phyloP scores from a whole-genome alignment of 768 basidiomycete species.

The Macrocybe gigantea region DNA sequence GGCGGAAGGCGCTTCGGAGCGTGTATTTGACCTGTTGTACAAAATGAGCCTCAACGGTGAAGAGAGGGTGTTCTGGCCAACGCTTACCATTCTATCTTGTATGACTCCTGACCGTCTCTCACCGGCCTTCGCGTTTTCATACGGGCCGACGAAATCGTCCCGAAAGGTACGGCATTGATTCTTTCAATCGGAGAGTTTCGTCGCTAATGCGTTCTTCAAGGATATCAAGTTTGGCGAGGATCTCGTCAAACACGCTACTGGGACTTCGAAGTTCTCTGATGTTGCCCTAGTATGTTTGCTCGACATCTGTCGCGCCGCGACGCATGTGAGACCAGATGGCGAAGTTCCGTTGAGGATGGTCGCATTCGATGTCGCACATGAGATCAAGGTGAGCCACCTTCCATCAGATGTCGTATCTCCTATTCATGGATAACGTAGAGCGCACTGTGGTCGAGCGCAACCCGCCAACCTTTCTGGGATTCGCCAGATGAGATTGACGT shows the following conservation, averaged over 20 bases:
- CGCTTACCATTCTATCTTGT: conserved; percentile 67
- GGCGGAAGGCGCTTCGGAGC: conserved; percentile 79
- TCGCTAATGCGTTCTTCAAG: conserved; percentile 18
- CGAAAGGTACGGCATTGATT: conserved; percentile 27
- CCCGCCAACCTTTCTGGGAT: conserved; percentile 69
- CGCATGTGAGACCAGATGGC: conserved; percentile 38
- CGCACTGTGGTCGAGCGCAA: conserved; percentile 23
- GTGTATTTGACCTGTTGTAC: conserved; percentile 78
- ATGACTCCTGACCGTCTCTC: conserved; percentile 70
- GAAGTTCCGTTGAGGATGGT: conserved; percentile 62
- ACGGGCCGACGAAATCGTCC: conserved; percentile 22
- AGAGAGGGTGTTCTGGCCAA: conserved; percentile 70
- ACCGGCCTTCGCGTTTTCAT: conserved; percentile 43
- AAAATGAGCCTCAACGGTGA: conserved; percentile 38
- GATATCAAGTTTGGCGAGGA: conserved; percentile 60
- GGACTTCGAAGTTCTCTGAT: conserved; percentile 54
- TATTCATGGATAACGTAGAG: too few relatives aligned
- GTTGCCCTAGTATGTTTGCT: conserved; percentile 67
- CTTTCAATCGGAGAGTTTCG: not conserved
- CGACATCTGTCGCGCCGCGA: conserved; percentile 74
- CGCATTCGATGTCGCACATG: conserved; percentile 70
- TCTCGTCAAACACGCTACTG: conserved; percentile 50
- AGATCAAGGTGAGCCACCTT: conserved; percentile 55
- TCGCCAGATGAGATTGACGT: conserved; percentile 66
- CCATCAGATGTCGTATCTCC: not conserved